phyloP scores from a whole-genome alignment of 495 filamentous ascomycete genomes.

The Umbilicaria muhlenbergii region DNA sequence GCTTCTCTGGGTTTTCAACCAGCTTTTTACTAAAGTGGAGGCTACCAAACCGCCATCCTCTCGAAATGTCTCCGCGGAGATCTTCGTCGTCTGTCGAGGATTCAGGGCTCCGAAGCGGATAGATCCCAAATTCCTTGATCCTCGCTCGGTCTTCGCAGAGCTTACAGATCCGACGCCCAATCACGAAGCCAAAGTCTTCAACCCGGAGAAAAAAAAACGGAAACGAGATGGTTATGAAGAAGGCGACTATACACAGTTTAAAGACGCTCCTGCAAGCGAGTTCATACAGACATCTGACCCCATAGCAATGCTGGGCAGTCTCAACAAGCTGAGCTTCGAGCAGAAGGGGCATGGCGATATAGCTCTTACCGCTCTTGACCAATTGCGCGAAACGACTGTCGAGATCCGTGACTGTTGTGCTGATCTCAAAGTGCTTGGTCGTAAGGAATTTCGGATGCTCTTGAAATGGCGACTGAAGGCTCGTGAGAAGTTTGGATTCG shows the following conservation, averaged over 20 bases:
- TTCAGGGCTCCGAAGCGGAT: constrained; percentile 87
- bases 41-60: constrained; percentile 95
- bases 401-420: constrained; percentile 75
- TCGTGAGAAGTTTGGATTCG: constrained; percentile 80
- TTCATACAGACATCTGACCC: constrained; percentile 93
- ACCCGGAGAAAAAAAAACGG: constrained; percentile 90
- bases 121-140: constrained; percentile 85
- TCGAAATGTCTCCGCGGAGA: constrained; percentile 90
- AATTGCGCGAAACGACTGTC: constrained; percentile 81
- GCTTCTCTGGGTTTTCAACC: constrained; percentile 94
- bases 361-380: constrained; percentile 69
- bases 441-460: constrained; percentile 89
- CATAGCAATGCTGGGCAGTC: constrained; percentile 81
- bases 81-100: constrained; percentile 91
- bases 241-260: constrained; percentile 84
- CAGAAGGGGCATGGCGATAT: constrained; percentile 67
- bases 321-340: constrained; percentile 71
- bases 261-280: constrained; percentile 71
- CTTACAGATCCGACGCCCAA: constrained; percentile 79
- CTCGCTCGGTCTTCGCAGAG: constrained; percentile 86
- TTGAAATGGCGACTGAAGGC: constrained; percentile 84
- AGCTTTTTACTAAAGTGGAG: constrained; percentile 86
- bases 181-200: constrained; percentile 95
- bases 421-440: constrained; percentile 80
- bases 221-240: constrained; percentile 97